Conservation (phyloP, 1,139 yeast species). For the Petasospora rhodanensis region DNA sequence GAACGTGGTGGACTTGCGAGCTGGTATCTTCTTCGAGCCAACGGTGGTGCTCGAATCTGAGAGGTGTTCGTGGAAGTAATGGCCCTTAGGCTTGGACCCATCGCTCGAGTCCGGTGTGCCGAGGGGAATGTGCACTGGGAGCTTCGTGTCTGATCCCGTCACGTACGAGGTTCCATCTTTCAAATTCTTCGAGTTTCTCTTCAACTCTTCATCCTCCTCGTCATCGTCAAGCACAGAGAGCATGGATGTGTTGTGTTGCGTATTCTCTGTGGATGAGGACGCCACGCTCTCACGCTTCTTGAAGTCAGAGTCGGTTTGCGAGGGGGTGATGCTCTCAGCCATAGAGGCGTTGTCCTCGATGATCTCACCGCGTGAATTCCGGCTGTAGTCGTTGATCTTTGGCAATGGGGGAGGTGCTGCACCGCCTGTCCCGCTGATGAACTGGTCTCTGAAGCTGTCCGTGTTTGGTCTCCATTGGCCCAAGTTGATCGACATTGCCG, state of each 20-base stretch:
- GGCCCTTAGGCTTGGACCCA: constrained; percentile 2
- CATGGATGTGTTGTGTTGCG: constrained; percentile 10
- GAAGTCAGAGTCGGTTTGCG: constrained; percentile 2
- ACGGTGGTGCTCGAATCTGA: constrained; percentile 1
- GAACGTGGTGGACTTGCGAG: constrained; percentile 20
- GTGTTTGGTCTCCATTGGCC: constrained; percentile 55
- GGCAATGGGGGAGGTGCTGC: constrained; percentile 25
- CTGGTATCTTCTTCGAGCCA: constrained; percentile 4
- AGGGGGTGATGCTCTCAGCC: constrained; percentile 9
- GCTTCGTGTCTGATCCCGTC: constrained; percentile 20
- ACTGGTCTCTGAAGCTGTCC: constrained; percentile 44
- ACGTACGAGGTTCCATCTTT: constrained; percentile 18
- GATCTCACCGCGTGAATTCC: constrained; percentile 24
- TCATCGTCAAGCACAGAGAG: constrained; percentile 6
- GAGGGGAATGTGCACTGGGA: constrained; percentile 23
- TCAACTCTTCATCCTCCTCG: constrained; percentile 3
- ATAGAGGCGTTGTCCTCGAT: constrained; percentile 20
- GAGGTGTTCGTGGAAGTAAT: constrained; percentile 17
- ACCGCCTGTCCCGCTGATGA: constrained; percentile 36
- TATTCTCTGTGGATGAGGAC: constrained; percentile 5
- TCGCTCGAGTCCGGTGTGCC: constrained; percentile 8
- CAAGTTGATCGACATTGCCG: constrained; percentile 33
- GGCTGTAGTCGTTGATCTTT: constrained; percentile 20
- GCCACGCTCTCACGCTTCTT: constrained; percentile 2
- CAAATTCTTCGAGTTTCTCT: constrained; percentile 4